These are phyloP conservation scores for Syzygium aqueum DNA, from an alignment of 345 rosid genomes.

Conservation along the genomic window DNA sequence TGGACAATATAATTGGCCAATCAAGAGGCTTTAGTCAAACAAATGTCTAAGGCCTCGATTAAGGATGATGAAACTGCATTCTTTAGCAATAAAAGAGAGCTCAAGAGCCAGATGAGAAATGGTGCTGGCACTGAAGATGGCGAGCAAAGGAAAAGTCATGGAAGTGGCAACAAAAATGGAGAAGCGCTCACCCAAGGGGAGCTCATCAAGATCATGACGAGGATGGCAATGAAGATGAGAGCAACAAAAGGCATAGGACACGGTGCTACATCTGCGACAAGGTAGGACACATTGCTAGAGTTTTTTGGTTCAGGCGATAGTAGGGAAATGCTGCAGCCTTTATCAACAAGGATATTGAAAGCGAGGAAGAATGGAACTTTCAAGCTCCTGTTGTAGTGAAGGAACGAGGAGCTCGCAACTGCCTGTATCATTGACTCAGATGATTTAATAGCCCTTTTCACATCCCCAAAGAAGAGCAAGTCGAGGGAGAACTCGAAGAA, in stretches of 20 bases:
- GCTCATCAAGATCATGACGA: not conserved
- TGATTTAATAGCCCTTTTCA: not conserved
- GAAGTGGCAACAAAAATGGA: not conserved
- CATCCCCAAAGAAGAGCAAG: conserved; percentile 30
- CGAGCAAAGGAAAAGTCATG: not conserved
- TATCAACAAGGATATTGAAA: not conserved
- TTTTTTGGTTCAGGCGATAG: not conserved
- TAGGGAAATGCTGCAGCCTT: not conserved
- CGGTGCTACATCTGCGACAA: not conserved
- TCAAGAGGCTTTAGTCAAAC: not conserved
- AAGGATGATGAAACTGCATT: not conserved
- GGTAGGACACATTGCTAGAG: not conserved
- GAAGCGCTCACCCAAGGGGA: not conserved
- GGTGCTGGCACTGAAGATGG: not conserved
- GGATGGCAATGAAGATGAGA: not conserved
- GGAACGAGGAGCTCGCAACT: not conserved
- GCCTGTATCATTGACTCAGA: not conserved
- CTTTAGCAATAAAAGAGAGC: not conserved
- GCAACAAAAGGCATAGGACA: not conserved
- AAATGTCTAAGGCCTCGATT: not conserved
- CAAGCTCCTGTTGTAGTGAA: not conserved
- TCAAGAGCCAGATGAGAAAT: not conserved
- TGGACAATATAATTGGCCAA: not conserved
- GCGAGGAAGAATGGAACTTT: not conserved
- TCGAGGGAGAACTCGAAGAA: conserved; percentile 15